Conservation (phyloP, 2,329 filamentous ascomycete species). For the Leptographium wingfieldii region DNA sequence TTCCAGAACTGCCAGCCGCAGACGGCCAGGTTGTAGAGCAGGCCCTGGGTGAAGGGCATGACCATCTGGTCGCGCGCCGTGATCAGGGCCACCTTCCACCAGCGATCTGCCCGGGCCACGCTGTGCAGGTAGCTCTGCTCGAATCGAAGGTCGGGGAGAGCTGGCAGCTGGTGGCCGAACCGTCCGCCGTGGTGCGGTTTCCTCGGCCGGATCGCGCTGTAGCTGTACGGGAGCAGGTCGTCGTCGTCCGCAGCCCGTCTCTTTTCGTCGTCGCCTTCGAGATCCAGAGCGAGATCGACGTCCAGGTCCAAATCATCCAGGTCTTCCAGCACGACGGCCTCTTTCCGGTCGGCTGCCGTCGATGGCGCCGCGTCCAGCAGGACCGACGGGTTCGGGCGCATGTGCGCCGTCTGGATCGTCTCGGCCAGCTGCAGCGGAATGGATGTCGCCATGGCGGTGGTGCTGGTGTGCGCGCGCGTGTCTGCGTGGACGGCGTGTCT, state of each 20-base stretch:
- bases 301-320: slow-evolving; percentile 14
- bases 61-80: slow-evolving; percentile 84
- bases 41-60: slow-evolving; percentile 76
- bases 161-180: slow-evolving; percentile 30
- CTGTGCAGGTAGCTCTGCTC: slow-evolving; percentile 96
- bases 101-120: slow-evolving; percentile 66
- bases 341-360: slow-evolving; percentile 56
- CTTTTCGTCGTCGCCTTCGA: not conserved
- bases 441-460: slow-evolving; percentile 37
- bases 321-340: slow-evolving; percentile 34
- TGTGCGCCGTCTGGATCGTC: slow-evolving; percentile 67
- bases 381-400: slow-evolving; percentile 60
- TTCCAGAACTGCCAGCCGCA: slow-evolving; percentile 90
- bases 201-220: slow-evolving; percentile 48
- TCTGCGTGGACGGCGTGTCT: no score
- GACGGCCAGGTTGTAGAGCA: slow-evolving; percentile 76
- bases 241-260: slow-evolving; percentile 20
- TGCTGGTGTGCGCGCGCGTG: not conserved
- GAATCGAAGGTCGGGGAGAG: slow-evolving; percentile 82
- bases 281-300: slow-evolving; percentile 7
- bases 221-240: slow-evolving; percentile 40
- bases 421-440: slow-evolving; percentile 58
- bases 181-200: slow-evolving; percentile 21
- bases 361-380: slow-evolving; percentile 68
- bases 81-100: slow-evolving; percentile 70